Base-by-base conservation (phyloP, 2,329 filamentous ascomycete genomes). In the Aspergillus fumigatiaffinis region DNA sequence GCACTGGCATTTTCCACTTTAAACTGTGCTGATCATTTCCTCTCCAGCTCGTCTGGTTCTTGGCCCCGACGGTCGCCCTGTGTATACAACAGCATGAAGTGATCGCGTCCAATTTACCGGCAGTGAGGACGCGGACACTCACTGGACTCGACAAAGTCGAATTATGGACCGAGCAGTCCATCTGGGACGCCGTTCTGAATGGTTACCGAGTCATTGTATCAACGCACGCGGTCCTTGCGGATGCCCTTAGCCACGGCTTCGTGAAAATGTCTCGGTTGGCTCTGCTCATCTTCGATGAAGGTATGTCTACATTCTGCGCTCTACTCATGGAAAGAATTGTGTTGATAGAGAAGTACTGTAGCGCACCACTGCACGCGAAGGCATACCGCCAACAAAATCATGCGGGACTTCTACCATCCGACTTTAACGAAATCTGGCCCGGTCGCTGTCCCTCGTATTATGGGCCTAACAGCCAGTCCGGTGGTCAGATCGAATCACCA, bases 221-320 rank as follows among this genome's bases (percentile, higher is more conserved):
- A 0, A 94, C 92, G 0, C 86, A 88, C 58, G 86, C 89, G 58
- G 82, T 95, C 1, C 79, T 96, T 12, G 76, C 84, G 2, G 89
- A 95, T 72, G 90, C 90, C 2, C 78, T 95, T 44, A 77, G 75
- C 1, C 90, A 94, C 73, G 89, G 82, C 0, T 95, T 95, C 68
- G 82, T 96, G 1, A 78, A 71, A 1, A 82, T 95, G 65, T 68
- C 77, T 0, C 78, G 77, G 2, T 73, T 96, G 23, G 80, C 87
- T 4, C 77, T 96, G 4, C 74, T 95, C 17, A 82, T 96, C 0
- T 89, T 96, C 64, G 92, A 96, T 67, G 92, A 96, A 84, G 90
- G 90, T 88, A 68, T 54, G 74, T 60, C 2, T 48, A 20, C 4
- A 21, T 6, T 10, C 9, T 8, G 35, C 3, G 14, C 20, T 3